phyloP scores from a whole-genome alignment of 805 yeast species.

The Saccharomycopsis fermentans region DNA sequence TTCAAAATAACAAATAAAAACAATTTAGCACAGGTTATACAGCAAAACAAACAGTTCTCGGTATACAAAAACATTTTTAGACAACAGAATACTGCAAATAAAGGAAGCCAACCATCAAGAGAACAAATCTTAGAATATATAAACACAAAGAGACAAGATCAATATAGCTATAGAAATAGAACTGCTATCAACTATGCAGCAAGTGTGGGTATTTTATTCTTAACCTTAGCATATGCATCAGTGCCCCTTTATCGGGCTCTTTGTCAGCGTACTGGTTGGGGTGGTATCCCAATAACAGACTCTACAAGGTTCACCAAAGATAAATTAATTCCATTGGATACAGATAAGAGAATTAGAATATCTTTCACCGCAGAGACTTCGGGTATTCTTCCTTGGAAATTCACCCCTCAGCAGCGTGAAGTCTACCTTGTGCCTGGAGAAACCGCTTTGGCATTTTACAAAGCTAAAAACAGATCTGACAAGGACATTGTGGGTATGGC shows the following conservation, averaged over 20 bases:
- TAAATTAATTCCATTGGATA: constrained; percentile 77
- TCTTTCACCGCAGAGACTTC: constrained; percentile 89
- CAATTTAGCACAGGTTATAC: not conserved
- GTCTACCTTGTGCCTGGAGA: constrained; percentile 93
- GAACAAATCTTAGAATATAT: constrained; percentile 15
- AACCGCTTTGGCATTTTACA: constrained; percentile 92
- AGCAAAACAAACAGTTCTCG: not conserved
- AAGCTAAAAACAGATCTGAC: constrained; percentile 76
- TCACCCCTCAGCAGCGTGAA: constrained; percentile 88
- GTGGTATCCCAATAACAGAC: constrained; percentile 92
- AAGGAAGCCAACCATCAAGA: not conserved
- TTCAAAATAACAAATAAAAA: not conserved
- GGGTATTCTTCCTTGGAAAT: constrained; percentile 86
- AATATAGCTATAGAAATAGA: constrained; percentile 5
- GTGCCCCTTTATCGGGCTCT: constrained; percentile 88
- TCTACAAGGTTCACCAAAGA: constrained; percentile 71
- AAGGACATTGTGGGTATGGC: constrained; percentile 98
- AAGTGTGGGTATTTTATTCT: constrained; percentile 36
- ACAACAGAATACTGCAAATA: not conserved
- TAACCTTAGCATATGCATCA: constrained; percentile 77
- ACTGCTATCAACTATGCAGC: constrained; percentile 15
- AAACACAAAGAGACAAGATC: constrained; percentile 5
- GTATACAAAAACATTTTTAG: not conserved
- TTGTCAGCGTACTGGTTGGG: constrained; percentile 93
- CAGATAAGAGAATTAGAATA: constrained; percentile 71